Conservation (phyloP, 257 asterid genomes). For the Solanum sitiens region DNA sequence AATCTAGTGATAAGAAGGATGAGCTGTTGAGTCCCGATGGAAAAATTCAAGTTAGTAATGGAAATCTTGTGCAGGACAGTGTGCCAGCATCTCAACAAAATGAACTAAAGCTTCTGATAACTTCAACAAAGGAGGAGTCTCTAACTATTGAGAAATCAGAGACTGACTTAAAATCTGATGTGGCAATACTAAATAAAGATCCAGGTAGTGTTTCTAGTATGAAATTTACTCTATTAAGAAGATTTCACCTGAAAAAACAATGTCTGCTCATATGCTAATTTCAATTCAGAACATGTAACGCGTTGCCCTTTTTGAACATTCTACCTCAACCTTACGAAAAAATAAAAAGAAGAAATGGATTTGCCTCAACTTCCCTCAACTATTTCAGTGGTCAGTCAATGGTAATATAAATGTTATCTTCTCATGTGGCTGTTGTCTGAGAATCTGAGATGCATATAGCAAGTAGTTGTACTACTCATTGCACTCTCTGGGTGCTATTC, state of each 20-base stretch:
- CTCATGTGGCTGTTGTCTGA: background rate
- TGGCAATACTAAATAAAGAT: conserved; percentile 9
- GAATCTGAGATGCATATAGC: background rate
- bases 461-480: background rate
- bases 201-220: conserved; percentile 23
- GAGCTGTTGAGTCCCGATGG: conserved; percentile 9
- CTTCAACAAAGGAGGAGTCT: conserved; percentile 23
- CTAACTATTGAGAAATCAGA: conserved; percentile 8
- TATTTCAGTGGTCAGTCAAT: background rate
- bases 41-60: conserved; percentile 17
- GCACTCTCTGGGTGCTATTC: background rate
- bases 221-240: background rate
- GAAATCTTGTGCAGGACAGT: conserved; percentile 9
- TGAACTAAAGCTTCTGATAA: conserved; percentile 30
- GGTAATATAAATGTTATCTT: background rate
- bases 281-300: background rate
- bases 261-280: background rate
- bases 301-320: background rate
- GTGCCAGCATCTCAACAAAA: conserved; percentile 21
- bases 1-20: conserved; percentile 4
- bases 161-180: conserved; percentile 12
- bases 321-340: background rate
- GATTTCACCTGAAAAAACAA: background rate
- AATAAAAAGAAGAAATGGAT: background rate
- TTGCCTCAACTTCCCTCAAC: background rate